A percentile compares a stretch with the other conserved stretches of the same genome.
These are phyloP conservation scores for Russula brevipes DNA, from an alignment of 768 basidiomycete species.

Conservation along the genomic window DNA sequence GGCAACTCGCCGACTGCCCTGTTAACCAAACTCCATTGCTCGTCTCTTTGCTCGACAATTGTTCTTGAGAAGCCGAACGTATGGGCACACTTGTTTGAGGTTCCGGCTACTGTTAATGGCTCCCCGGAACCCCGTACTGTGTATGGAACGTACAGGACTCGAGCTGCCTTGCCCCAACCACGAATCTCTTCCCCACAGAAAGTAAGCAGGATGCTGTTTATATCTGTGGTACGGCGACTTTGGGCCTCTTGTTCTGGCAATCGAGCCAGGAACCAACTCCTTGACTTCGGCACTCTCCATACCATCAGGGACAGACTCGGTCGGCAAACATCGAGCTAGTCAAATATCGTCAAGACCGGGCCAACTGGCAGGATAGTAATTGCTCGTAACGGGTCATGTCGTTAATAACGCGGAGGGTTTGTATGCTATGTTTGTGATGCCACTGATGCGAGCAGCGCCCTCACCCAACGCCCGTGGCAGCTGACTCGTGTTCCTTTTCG, in stretches of 20 bases:
- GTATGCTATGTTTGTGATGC: not conserved
- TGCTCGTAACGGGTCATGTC: not conserved
- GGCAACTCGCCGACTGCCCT: too few relatives aligned
- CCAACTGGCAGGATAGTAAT: not conserved
- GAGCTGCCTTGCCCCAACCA: not conserved
- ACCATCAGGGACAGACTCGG: not conserved
- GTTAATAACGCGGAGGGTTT: not conserved
- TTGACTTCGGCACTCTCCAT: not conserved
- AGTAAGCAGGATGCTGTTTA: too few relatives aligned
- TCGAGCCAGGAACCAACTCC: not conserved
- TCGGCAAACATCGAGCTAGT: not conserved
- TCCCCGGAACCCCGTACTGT: not conserved
- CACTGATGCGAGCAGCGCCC: not conserved
- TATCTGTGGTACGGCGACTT: not conserved
- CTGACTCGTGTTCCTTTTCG: not conserved
- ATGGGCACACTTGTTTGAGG: not conserved
- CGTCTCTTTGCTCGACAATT: not conserved
- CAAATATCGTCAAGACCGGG: not conserved
- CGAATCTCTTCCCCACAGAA: too few relatives aligned
- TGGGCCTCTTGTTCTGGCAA: not conserved
- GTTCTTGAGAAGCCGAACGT: not conserved
- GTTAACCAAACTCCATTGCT: not conserved
- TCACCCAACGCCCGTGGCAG: not conserved
- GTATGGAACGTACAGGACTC: not conserved
- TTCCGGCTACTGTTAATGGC: too few relatives aligned